These are phyloP conservation scores for Ogataea chonburiensis DNA, from an alignment of 805 yeast species.

Conservation along the genomic window DNA sequence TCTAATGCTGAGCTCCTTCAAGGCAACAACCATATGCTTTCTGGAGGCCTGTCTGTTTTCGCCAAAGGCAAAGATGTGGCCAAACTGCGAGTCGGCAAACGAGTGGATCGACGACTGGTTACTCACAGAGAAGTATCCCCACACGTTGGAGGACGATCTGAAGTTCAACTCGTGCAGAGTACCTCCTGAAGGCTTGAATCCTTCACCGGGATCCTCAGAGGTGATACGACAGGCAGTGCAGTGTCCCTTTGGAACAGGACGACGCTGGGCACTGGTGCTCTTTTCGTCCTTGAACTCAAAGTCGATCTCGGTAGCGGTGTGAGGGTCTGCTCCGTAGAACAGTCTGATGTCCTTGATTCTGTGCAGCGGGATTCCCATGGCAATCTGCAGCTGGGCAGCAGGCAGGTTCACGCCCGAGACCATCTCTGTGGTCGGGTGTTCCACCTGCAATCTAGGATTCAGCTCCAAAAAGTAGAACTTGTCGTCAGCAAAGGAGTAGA, in stretches of 20 bases:
- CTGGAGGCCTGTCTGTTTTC: constrained; percentile 97
- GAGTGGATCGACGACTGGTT: constrained; percentile 97
- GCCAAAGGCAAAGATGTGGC: constrained; percentile 98
- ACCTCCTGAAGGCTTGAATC: constrained; percentile 98
- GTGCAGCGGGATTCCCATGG: constrained; percentile 99
- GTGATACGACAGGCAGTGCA: constrained; percentile 99
- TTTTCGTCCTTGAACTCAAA: constrained; percentile 78
- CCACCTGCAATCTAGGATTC: constrained; percentile 98
- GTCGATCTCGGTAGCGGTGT: constrained; percentile 84
- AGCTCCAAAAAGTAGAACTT: constrained; percentile 94
- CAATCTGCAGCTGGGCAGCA: constrained; percentile 97
- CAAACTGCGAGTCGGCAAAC: constrained; percentile 97
- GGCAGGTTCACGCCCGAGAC: constrained; percentile 98
- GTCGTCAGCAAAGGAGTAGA: constrained; percentile 91
- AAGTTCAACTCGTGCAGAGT: constrained; percentile 93
- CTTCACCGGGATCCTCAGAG: constrained; percentile 98
- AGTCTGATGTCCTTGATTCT: constrained; percentile 90
- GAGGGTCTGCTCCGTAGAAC: constrained; percentile 94
- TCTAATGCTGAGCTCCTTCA: constrained; percentile 92
- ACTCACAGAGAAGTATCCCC: constrained; percentile 99
- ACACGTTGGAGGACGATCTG: constrained; percentile 94
- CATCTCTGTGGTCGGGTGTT: constrained; percentile 99
- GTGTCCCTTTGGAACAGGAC: constrained; percentile 96
- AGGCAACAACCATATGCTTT: constrained; percentile 98
- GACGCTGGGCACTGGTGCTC: constrained; percentile 76